Base-by-base conservation (phyloP, 2,329 filamentous ascomycete species). In the Penicillium corylophilum region DNA sequence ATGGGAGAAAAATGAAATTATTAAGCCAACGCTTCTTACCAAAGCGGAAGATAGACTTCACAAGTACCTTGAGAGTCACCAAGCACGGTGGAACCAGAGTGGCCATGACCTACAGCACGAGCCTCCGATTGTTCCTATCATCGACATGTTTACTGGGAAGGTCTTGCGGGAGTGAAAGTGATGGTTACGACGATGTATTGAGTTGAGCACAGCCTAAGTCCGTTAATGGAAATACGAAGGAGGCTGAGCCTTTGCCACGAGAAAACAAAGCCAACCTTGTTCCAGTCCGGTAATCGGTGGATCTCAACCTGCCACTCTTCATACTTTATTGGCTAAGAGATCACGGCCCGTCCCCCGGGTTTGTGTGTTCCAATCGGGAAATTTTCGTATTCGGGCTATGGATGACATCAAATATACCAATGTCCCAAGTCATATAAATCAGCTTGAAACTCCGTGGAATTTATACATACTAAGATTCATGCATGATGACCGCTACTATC, bases 401-500 rank as follows among this genome's bases (percentile, higher is more conserved):
- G 2, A 10, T 31, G 29, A 31, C n/a, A 15, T 8, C 15, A 16
- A 16, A 5, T 8, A n/a, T 16, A 3, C 4, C 31, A n/a, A n/a
- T 16, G 31, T 1, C n/a, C 6, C 3, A 16, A 35, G 15, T 6
- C 16, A 7, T 35, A 35, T 35, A 16, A 16, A 35, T n/a, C 6
- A 10, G 38, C 12, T 40, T n/a, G 5, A 40, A 2, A 5, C 18
- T 23, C n/a, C 4, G 1, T 23, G 18, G 12, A 23, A 15, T 13
- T 22, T 5, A 35, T 16, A n/a, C 29, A 33, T n/a, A 8, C 1
- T 1, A 39, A 41, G 7, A 7, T 16, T 23, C 12, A 10, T 20
- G 23, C 33, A 48, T 36, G 22, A 43, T 31, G 24, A 29, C 28
- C 24, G 47, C 47, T 31, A 44, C 48, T 41, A 50, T 48, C n/a